These are phyloP conservation scores for Microbotryomycetes sp. DNA, from an alignment of 1,284 basidiomycete genomes.

Conservation along the genomic window DNA sequence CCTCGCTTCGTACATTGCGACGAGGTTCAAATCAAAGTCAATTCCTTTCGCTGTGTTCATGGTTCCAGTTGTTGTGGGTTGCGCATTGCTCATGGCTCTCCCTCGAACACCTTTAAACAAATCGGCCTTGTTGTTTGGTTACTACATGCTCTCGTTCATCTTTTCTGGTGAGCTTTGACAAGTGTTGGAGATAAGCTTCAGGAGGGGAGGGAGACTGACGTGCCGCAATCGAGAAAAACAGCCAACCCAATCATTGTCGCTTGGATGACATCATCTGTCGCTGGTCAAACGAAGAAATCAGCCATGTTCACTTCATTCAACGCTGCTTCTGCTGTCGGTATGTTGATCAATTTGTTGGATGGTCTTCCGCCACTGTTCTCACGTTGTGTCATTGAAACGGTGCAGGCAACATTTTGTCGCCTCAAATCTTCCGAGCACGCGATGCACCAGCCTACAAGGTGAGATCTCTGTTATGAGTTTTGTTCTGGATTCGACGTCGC, in stretches of 20 bases:
- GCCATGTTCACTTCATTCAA: slow-evolving; percentile 35
- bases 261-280: slow-evolving; percentile 45
- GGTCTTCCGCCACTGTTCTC: slow-evolving; percentile 21
- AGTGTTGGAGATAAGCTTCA: slow-evolving; percentile 19
- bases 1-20: slow-evolving; percentile 37
- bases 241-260: slow-evolving; percentile 43
- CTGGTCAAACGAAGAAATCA: slow-evolving; percentile 44
- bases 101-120: slow-evolving; percentile 22
- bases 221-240: too few species aligned
- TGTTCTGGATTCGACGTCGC: neutral
- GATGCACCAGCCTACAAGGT: neutral
- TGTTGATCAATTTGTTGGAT: slow-evolving; percentile 32
- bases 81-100: slow-evolving; percentile 35
- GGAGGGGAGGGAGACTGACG: neutral
- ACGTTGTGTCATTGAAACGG: neutral
- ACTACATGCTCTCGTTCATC: slow-evolving; percentile 44
- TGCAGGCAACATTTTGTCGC: neutral
- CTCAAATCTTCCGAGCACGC: neutral
- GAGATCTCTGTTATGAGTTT: neutral
- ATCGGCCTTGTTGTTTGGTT: slow-evolving; percentile 38
- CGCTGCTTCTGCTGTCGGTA: slow-evolving; percentile 34
- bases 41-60: slow-evolving; percentile 38
- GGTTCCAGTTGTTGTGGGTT: slow-evolving; percentile 40
- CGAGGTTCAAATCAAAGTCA: slow-evolving; percentile 39
- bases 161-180: too few species aligned